These are phyloP conservation scores for Zymoseptoria ardabiliae DNA, from an alignment of 2,329 filamentous ascomycete species.

Conservation along the genomic window DNA sequence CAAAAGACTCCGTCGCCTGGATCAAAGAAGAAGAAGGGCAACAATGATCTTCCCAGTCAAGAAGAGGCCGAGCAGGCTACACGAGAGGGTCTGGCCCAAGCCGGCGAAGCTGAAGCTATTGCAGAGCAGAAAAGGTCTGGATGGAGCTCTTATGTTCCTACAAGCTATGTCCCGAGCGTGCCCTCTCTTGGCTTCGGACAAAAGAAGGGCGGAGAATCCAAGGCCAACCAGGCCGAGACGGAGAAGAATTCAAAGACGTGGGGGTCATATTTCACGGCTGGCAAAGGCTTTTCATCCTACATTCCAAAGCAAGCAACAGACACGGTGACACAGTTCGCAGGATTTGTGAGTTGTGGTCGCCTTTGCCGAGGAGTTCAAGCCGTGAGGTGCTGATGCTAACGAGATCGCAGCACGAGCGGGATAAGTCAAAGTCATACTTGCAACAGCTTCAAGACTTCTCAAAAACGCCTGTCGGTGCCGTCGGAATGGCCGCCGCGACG, in stretches of 20 bases:
- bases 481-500: slow-evolving; percentile 34
- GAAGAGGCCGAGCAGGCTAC: slow-evolving; percentile 30
- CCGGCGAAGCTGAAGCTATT: slow-evolving; percentile 11
- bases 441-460: slow-evolving; percentile 45
- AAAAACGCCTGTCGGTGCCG: slow-evolving; percentile 45
- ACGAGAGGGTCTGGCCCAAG: slow-evolving; percentile 18
- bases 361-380: not conserved
- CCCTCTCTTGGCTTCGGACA: slow-evolving; percentile 9
- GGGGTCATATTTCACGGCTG: slow-evolving; percentile 42
- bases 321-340: slow-evolving; percentile 38
- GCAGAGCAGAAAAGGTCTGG: slow-evolving; percentile 21
- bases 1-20: slow-evolving; percentile 9
- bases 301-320: slow-evolving; percentile 36
- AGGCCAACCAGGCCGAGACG: slow-evolving; percentile 12
- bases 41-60: slow-evolving; percentile 26
- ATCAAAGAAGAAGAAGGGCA: slow-evolving; percentile 22
- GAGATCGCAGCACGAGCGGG: slow-evolving; percentile 32
- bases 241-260: slow-evolving; percentile 35
- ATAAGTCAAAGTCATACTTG: slow-evolving; percentile 42
- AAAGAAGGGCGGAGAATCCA: slow-evolving; percentile 18
- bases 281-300: slow-evolving; percentile 42
- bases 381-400: no score
- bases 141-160: slow-evolving; percentile 28
- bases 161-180: slow-evolving; percentile 8
- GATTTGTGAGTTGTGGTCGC: slow-evolving; percentile 23